Evolutionary conservation across 805 yeast species (phyloP), one percentile per base, ranked within the genome.

Genomic region (Vanderwaltozyma polyspora): DNA sequence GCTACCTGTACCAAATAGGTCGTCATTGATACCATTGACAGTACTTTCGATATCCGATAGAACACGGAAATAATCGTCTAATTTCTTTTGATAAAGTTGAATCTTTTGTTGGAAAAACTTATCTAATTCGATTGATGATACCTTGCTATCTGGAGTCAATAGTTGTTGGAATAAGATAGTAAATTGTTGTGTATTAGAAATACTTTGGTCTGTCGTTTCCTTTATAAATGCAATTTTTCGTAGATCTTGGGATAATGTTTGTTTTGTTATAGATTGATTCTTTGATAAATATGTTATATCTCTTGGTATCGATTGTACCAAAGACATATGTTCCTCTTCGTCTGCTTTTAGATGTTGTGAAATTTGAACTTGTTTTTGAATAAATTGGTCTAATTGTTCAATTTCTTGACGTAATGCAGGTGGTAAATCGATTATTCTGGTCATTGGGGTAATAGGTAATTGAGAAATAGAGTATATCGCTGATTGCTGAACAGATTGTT

Each of bases 371-470:
- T 82, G 93, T 24, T 72, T 71, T 49, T 77, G 80, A 32, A 82
- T 78, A 50, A 77, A 80, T 37, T 72, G 68, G 55, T 82, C 85
- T 37, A 82, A 60, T 42, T 76, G 75, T 52, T 77, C 81, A 25
- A 82, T 61, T 49, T 81, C 84, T 39, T 62, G 69, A 46, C 79
- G 81, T 36, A 76, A 59, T n/a, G 61, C 68, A n/a, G 72, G 78
- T 2, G 91, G 87, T 26, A 82, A 60, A 39, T 80, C 89, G 7
- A 75, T 74, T 8, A 82, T 80, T 32, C 80, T 68, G 1, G 89
- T 78, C 76, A 82, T 73, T 11, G 86, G 75, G 9, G 80, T 78
- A 29, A 82, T 62, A 4, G 68, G 66, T 34, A 62, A 52, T 37
- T 63, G 75, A 8, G 59, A 57, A 18, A 64, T 67, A 28, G 60